Evolutionary conservation across 345 rosid genomes (phyloP), one percentile per base, ranked within the genome.

Genomic region (Moricandia arvensis): DNA sequence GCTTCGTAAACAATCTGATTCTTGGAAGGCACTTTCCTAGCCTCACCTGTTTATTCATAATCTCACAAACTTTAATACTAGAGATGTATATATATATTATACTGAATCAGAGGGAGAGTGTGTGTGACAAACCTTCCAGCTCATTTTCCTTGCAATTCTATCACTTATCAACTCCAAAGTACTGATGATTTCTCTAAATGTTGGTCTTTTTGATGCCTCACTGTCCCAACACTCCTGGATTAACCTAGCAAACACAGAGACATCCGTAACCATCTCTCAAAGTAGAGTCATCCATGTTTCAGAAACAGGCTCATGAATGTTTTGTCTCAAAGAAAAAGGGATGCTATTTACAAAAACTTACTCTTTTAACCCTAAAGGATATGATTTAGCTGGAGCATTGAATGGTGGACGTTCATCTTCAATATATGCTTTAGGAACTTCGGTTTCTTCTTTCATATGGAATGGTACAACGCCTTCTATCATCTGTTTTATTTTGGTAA

Each of bases 381-480:
- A 91, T 54, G 63, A 73, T 82, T 86, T 89, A 60, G 81, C 8
- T 0, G 87, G 72, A 79, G 90, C 93, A 81, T 38, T 87, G 78
- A 91, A 89, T 62, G 95, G 90, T 13, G 97, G 91, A 6, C 97
- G 93, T 82, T 89, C 88, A 68, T 86, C 82, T 59, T 81, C 81
- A 15, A 73, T 82, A 68, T 89, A 91, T 16, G 86, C 88, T 86
- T 91, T 89, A 53, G 92, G 86, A 74, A 89, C 95, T 76, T 91
- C 93, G 38, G 63, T 72, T 69, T 89, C 97, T 81, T 73, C 85
- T 82, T 49, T 87, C 53, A 72, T 41, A 72, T 73, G 73, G 77
- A 91, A 91, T 15, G 97, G 97, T 61, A 81, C 88, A 81, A 71
- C 74, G 8, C 97, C 97, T 88, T 91, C 97, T 79, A 89, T 87